Conservation (phyloP, 2,329 filamentous ascomycete species). For the Fusarium tuaranense region DNA sequence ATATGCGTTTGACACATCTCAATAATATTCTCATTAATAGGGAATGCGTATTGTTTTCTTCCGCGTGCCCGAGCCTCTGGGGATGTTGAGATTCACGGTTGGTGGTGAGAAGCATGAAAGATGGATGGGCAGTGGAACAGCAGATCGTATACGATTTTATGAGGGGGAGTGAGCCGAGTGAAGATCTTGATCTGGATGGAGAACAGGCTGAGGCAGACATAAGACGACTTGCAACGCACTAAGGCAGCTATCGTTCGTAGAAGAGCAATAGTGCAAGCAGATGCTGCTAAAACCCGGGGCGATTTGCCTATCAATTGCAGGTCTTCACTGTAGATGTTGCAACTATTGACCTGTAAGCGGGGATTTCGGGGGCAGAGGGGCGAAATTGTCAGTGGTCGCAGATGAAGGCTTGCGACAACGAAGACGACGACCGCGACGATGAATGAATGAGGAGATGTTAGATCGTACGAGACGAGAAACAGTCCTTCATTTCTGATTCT, state of each 20-base stretch:
- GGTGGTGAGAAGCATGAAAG: constrained; percentile 17
- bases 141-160: constrained; percentile 18
- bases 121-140: constrained; percentile 3
- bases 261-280: constrained; percentile 9
- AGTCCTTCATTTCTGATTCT: constrained; percentile 9
- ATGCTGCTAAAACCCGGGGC: neutral
- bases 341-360: constrained; percentile 23
- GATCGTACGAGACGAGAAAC: constrained; percentile 1
- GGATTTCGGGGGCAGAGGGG: constrained; percentile 5
- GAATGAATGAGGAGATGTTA: constrained; percentile 2
- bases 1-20: neutral
- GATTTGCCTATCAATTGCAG: constrained; percentile 5
- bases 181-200: constrained; percentile 27
- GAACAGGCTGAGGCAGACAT: constrained; percentile 23
- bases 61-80: neutral
- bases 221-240: constrained; percentile 30
- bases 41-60: neutral
- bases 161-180: constrained; percentile 28
- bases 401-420: constrained; percentile 4
- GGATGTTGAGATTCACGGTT: constrained; percentile 4
- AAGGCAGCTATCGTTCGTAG: constrained; percentile 8
- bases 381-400: constrained; percentile 14
- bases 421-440: neutral
- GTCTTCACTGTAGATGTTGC: neutral
- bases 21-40: neutral